Conservation (phyloP, 1,139 yeast genomes). For the Yamadazyma jaroonii region DNA sequence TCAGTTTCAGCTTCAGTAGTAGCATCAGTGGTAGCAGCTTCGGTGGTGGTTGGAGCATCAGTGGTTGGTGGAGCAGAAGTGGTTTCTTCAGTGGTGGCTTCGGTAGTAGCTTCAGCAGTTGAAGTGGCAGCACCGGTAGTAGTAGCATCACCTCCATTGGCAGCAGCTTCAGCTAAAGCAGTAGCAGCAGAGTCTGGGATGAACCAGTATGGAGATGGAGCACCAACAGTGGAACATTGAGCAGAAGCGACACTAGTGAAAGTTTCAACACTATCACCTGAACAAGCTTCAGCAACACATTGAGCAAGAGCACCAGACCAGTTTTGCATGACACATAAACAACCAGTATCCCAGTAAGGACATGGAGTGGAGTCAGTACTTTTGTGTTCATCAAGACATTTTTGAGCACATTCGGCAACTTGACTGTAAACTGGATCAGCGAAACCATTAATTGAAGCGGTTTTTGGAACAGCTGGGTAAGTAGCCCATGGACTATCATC, state of each 20-base stretch:
- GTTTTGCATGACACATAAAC: constrained; percentile 50
- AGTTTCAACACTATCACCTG: constrained; percentile 34
- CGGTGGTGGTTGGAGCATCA: constrained; percentile 3
- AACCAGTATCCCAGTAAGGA: constrained; percentile 56
- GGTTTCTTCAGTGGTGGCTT: constrained; percentile 5
- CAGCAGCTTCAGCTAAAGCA: constrained; percentile 22
- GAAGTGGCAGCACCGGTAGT: constrained; percentile 7
- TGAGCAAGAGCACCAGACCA: constrained; percentile 46
- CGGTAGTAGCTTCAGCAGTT: constrained; percentile 9
- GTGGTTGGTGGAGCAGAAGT: constrained; percentile 2
- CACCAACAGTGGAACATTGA: constrained; percentile 43
- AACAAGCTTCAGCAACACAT: constrained; percentile 42
- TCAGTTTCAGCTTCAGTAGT: constrained; percentile 4
- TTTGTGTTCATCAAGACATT: constrained; percentile 29
- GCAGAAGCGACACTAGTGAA: constrained; percentile 44
- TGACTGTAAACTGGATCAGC: constrained; percentile 45
- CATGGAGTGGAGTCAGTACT: constrained; percentile 40
- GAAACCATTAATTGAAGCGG: constrained; percentile 51
- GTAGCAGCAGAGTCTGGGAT: constrained; percentile 41
- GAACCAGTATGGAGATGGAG: constrained; percentile 37
- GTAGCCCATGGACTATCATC: constrained; percentile 22
- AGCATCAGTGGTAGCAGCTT: constrained; percentile 5
- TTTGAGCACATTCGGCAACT: constrained; percentile 44
- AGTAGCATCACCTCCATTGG: constrained; percentile 6
- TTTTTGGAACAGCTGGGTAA: constrained; percentile 47